A percentile compares a stretch with the other conserved stretches of the same genome.
Conservation (phyloP, 352 stramenopile species). For the Phytophthora boehmeriae region DNA sequence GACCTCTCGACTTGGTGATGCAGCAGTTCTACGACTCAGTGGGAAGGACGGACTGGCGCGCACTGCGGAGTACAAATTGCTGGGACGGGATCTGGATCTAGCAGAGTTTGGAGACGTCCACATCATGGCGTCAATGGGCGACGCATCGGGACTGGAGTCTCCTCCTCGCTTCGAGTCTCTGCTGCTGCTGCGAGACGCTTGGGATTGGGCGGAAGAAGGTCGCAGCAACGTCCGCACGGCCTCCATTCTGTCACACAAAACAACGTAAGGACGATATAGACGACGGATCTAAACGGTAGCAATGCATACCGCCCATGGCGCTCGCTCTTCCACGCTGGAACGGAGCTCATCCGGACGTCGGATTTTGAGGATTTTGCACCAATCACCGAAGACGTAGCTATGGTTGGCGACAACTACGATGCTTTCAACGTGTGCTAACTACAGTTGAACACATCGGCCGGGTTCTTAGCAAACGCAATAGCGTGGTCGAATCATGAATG, state of each 20-base stretch:
- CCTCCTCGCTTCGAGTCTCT: no score
- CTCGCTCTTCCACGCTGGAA: constrained; percentile 26
- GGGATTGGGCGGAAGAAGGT: constrained; percentile 11
- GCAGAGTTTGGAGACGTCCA: constrained; percentile 50
- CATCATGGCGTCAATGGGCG: constrained; percentile 7
- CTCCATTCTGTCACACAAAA: constrained; percentile 31
- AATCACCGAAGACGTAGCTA: no score
- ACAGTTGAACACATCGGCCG: no score
- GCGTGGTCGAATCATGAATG: no score
- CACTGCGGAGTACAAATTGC: constrained; percentile 46
- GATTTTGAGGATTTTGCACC: no score
- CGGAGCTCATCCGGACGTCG: constrained; percentile 5
- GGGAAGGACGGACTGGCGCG: constrained; percentile 43
- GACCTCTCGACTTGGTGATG: constrained; percentile 5
- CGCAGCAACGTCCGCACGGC: constrained; percentile 29
- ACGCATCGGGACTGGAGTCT: not conserved
- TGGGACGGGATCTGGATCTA: constrained; percentile 45
- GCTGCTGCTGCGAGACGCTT: no score
- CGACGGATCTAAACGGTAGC: not conserved
- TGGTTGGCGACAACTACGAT: no score
- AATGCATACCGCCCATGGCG: constrained; percentile 16
- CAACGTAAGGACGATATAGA: not conserved
- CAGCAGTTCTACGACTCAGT: constrained; percentile 22
- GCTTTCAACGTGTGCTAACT: no score
- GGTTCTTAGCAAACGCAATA: no score